A percentile compares a stretch with the other conserved stretches of the same genome.
Conservation (phyloP, 2,329 filamentous ascomycete species). For the Colletotrichum camelliae region DNA sequence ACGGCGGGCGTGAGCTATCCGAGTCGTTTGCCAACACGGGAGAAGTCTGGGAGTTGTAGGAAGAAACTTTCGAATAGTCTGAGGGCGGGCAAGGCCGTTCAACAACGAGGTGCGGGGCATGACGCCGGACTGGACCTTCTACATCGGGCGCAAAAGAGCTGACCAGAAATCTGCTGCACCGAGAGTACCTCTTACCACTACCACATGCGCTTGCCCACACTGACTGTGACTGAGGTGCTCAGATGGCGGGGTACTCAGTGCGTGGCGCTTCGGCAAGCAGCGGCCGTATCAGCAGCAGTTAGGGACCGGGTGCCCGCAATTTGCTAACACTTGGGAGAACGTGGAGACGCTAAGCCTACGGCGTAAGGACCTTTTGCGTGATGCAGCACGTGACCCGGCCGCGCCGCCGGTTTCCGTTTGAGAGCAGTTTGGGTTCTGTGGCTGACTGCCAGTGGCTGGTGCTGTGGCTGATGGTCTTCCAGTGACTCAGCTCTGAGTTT, state of each 20-base stretch:
- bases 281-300: slow-evolving; percentile 15
- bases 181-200: background rate
- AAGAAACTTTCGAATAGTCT: slow-evolving; percentile 11
- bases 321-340: background rate
- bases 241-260: slow-evolving; percentile 21
- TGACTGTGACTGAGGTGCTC: background rate
- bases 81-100: slow-evolving; percentile 20
- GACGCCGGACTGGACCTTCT: slow-evolving; percentile 26
- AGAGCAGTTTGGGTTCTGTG: background rate
- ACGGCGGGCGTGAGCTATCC: slow-evolving; percentile 27
- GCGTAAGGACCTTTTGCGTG: slow-evolving; percentile 11
- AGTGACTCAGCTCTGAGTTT: background rate
- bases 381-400: background rate
- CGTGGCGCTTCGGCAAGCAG: slow-evolving; percentile 12
- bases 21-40: slow-evolving; percentile 12
- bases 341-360: slow-evolving; percentile 11
- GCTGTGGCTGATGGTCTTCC: background rate
- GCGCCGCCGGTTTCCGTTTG: background rate
- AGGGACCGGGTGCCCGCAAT: background rate
- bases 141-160: slow-evolving; percentile 23
- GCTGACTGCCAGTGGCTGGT: background rate
- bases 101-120: slow-evolving; percentile 54
- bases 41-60: slow-evolving; percentile 16
- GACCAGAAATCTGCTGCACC: slow-evolving; percentile 17
- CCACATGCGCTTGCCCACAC: slow-evolving; percentile 16